Percentiles rank a stretch among this genome's conserved stretches.
Conservation (phyloP, 2,329 filamentous ascomycete genomes). For the Xylaria digitata region DNA sequence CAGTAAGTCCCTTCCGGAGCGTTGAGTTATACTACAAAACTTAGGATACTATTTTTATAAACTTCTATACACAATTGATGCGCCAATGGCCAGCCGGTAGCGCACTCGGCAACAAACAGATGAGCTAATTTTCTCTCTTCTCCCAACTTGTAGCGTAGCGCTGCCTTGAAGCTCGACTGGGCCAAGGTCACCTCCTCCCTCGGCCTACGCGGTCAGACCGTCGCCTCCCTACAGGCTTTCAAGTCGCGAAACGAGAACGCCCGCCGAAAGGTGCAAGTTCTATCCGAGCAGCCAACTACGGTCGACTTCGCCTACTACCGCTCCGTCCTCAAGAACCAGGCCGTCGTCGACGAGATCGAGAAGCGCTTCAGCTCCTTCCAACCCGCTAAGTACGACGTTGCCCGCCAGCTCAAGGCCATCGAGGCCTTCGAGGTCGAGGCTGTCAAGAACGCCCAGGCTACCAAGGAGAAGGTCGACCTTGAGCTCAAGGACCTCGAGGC, state of each 20-base stretch:
- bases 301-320: slow-evolving; percentile 97
- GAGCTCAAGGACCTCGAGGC: slow-evolving; percentile 94
- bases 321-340: slow-evolving; percentile 91
- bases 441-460: slow-evolving; percentile 95
- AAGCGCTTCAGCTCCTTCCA: slow-evolving; percentile 92
- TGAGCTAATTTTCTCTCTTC: slow-evolving; percentile 67
- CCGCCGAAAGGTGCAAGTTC: slow-evolving; percentile 88
- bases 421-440: slow-evolving; percentile 98
- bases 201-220: slow-evolving; percentile 95
- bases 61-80: slow-evolving; percentile 43
- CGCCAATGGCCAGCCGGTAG: slow-evolving; percentile 43
- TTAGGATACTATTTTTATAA: not conserved
- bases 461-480: slow-evolving; percentile 94
- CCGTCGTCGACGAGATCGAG: slow-evolving; percentile 96
- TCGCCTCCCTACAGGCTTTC: slow-evolving; percentile 90
- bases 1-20: slow-evolving; percentile 65
- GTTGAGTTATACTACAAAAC: slow-evolving; percentile 39
- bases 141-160: slow-evolving; percentile 78
- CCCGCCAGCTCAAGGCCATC: slow-evolving; percentile 95
- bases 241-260: slow-evolving; percentile 99
- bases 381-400: slow-evolving; percentile 91
- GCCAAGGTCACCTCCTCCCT: slow-evolving; percentile 92
- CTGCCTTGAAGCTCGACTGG: slow-evolving; percentile 99
- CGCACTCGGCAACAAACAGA: slow-evolving; percentile 28
- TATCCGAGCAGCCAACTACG: slow-evolving; percentile 84